These are phyloP conservation scores for Silene latifolia DNA, from an alignment of 148 eudicot genomes.

Conservation along the genomic window DNA sequence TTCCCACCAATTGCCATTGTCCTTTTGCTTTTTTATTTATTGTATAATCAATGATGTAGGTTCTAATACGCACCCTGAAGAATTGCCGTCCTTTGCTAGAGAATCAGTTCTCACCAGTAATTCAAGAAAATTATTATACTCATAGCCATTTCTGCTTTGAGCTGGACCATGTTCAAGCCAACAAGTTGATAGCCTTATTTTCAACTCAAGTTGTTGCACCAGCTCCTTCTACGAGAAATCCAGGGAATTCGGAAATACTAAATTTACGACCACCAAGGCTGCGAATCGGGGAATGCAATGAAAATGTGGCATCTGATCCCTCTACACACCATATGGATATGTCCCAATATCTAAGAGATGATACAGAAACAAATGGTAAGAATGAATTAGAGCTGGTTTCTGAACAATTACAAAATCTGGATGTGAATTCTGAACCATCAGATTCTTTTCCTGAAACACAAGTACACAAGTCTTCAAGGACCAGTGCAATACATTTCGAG, in stretches of 20 bases:
- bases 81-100: constrained; percentile 51
- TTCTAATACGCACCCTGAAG: constrained; percentile 43
- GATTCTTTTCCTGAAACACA: constrained; percentile 16
- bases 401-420: constrained; percentile 49
- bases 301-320: constrained; percentile 23
- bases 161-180: constrained; percentile 68
- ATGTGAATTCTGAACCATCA: constrained; percentile 25
- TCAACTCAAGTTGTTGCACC: constrained; percentile 45
- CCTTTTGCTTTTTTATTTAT: not conserved
- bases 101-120: constrained; percentile 56
- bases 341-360: constrained; percentile 22
- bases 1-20: not conserved
- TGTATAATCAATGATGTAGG: constrained; percentile 27
- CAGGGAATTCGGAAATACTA: constrained; percentile 24
- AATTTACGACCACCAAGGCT: constrained; percentile 18
- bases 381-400: constrained; percentile 38
- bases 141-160: constrained; percentile 58
- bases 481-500: constrained; percentile 18
- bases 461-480: constrained; percentile 25
- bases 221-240: constrained; percentile 26
- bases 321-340: constrained; percentile 21
- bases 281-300: constrained; percentile 25
- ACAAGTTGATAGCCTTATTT: constrained; percentile 45
- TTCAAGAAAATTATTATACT: constrained; percentile 51
- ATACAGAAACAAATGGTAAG: constrained; percentile 24